Evolutionary conservation across 2,329 filamentous ascomycete species (phyloP), one percentile per base, ranked within the genome.

Genomic region (Ceratocystiopsis sp.): DNA sequence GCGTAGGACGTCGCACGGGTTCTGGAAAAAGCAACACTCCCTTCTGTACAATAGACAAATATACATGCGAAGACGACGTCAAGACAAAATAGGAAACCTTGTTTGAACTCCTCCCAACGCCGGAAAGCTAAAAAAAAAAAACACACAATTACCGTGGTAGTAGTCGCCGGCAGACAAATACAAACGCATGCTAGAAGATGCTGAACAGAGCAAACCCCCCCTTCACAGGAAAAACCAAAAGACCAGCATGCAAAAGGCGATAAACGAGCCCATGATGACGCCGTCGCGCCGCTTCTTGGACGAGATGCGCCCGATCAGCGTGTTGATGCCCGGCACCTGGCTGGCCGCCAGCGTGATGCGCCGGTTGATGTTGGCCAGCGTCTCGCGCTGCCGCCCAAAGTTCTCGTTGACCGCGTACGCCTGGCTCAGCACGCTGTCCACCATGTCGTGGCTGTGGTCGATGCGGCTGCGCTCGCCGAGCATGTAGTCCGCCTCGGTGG

Each of bases 341-440:
- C 83, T 85, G 35, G 89, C 91, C 25, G 87, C 89, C 33, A 81
- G 69, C 5, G 84, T 86, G 59, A 98, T 96, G 49, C 89, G 73
- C 48, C 89, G 70, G 60, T 95, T 93, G 55, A 98, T 89, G 59
- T 75, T 93, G 38, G 80, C 74, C 48, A 98, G 63, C 21, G 81
- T 89, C 67, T 96, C 87, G 48, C 87, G 71, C 67, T 98, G 91
- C 44, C 86, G 55, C 14, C 74, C 70, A 59, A 98, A 96, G 59
- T 71, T 87, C 64, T 96, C 86, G 58, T 94, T 93, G 42, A 96
- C 85, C 12, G 89, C 87, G 63, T 98, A 98, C 9, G 91, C 91
- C 66, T 96, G 91, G 57, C 81, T 87, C 46, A 98, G 69, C 33
- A 98, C 86, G 49, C 75, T 82, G 59, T 98, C 91, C 40, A 85